phyloP scores from a whole-genome alignment of 139 green algal genomes.

The Pleodorina starrii region DNA sequence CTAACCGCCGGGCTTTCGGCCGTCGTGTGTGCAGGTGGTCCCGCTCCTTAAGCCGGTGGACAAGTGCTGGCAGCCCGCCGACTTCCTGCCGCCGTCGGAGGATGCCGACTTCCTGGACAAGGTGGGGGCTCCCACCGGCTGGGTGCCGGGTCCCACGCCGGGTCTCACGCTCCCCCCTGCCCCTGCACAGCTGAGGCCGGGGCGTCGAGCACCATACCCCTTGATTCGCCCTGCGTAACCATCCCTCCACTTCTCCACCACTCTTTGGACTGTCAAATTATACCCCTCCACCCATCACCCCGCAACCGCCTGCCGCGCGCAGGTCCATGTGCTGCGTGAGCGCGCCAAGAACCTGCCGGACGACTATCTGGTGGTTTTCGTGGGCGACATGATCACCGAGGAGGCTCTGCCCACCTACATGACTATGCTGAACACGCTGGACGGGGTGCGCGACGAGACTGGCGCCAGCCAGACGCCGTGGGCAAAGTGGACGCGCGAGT shows the following conservation, averaged over 20 bases:
- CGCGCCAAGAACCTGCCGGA: conserved; percentile 88
- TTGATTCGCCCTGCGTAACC: too few species aligned
- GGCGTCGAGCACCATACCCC: too few species aligned
- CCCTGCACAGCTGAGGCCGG: too few species aligned
- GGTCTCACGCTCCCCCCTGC: too few species aligned
- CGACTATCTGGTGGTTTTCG: conserved; percentile 96
- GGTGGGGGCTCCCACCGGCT: too few species aligned
- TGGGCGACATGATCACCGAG: conserved; percentile 97
- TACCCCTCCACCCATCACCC: too few species aligned
- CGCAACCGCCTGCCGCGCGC: too few species aligned
- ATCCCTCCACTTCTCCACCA: too few species aligned
- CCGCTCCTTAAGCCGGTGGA: conserved; percentile 86
- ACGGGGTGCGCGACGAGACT: conserved; percentile 95
- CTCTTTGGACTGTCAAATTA: too few species aligned
- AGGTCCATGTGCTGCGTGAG: conserved; percentile 90
- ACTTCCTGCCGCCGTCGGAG: conserved; percentile 94
- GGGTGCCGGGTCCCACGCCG: too few species aligned
- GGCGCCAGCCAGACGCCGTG: conserved; percentile 88
- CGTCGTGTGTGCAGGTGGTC: conserved; percentile 75
- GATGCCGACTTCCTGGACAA: conserved; percentile 94
- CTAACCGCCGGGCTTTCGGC: too few species aligned
- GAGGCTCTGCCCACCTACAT: conserved; percentile 99
- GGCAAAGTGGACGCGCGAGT: conserved; percentile 90
- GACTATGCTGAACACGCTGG: conserved; percentile 99
- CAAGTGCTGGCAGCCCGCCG: conserved; percentile 96